These are phyloP conservation scores for Aspergillus versicolor DNA, from an alignment of 2,329 filamentous ascomycete species.

Conservation along the genomic window DNA sequence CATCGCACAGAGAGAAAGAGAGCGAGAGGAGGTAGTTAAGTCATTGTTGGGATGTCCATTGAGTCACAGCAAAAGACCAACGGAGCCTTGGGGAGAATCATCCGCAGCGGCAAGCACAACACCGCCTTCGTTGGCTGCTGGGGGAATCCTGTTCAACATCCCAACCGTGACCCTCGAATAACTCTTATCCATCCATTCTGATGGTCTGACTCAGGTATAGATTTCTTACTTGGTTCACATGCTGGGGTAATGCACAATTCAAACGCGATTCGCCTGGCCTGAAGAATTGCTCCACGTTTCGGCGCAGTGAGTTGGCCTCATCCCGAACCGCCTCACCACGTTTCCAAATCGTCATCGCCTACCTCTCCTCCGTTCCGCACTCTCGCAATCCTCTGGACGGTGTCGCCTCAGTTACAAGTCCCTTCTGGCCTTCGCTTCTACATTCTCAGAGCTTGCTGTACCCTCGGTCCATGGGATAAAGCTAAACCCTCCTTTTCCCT, in stretches of 20 bases:
- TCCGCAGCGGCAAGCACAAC: neutral
- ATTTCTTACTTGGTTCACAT: neutral
- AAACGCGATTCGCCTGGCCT: slow-evolving; percentile 4
- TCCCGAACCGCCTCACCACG: slow-evolving; percentile 4
- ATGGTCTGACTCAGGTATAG: neutral
- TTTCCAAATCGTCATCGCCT: slow-evolving; percentile 10
- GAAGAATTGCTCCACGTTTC: slow-evolving; percentile 16
- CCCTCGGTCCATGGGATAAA: slow-evolving; percentile 28
- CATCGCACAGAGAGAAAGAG: neutral
- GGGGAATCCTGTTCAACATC: neutral
- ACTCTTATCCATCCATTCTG: neutral
- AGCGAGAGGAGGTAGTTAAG: neutral
- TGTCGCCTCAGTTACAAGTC: neutral
- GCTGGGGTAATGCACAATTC: slow-evolving; percentile 3
- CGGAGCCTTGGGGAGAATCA: neutral
- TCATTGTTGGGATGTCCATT: neutral
- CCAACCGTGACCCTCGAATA: neutral
- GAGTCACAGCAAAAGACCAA: slow-evolving; percentile 3
- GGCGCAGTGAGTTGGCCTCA: slow-evolving; percentile 19
- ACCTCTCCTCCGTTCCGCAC: neutral
- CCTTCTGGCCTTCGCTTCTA: neutral
- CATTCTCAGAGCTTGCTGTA: neutral
- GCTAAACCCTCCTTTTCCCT: slow-evolving; percentile 21
- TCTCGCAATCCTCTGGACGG: neutral
- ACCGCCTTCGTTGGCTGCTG: slow-evolving; percentile 10